Percentiles rank a stretch among this genome's conserved stretches.
Evolutionary conservation across 257 asterid genomes (phyloP).

Genomic region (Capsicum rhomboideum): DNA sequence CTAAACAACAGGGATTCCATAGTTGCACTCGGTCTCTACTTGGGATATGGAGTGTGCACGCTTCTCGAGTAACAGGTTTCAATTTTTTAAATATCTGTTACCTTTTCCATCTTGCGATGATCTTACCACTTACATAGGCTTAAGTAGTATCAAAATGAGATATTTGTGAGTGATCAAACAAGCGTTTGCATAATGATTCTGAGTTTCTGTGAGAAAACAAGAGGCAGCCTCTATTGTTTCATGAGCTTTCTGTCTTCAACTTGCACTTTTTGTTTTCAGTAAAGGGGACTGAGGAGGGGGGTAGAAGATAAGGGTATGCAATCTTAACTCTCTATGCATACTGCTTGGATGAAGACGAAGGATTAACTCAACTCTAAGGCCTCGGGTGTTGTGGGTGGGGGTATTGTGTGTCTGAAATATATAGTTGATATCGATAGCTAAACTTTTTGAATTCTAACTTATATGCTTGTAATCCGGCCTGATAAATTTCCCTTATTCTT

Average conservation of each 20-base stretch:
- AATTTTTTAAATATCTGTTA: conserved; percentile 1
- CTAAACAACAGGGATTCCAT: conserved; percentile 50
- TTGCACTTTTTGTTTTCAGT: neutral
- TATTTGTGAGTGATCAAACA: neutral
- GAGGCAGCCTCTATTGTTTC: no score
- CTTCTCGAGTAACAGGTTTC: conserved; percentile 64
- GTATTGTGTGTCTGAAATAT: neutral
- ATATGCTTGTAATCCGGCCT: neutral
- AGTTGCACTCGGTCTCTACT: conserved; percentile 50
- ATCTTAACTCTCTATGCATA: neutral
- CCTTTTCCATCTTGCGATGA: neutral
- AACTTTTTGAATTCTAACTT: neutral
- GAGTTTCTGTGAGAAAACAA: neutral
- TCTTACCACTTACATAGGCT: neutral
- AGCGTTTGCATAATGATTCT: neutral
- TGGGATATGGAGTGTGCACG: conserved; percentile 73
- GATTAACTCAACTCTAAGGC: neutral
- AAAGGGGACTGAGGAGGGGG: neutral
- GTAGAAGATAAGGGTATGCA: neutral
- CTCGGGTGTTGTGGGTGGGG: neutral
- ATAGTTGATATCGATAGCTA: neutral
- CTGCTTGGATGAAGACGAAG: neutral
- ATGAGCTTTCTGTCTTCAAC: no score
- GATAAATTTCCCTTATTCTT: neutral
- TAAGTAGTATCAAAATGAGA: neutral